Percentiles rank a stretch among this genome's conserved stretches.
phyloP scores from a whole-genome alignment of 495 filamentous ascomycete species.

The Podospora fimiseda region DNA sequence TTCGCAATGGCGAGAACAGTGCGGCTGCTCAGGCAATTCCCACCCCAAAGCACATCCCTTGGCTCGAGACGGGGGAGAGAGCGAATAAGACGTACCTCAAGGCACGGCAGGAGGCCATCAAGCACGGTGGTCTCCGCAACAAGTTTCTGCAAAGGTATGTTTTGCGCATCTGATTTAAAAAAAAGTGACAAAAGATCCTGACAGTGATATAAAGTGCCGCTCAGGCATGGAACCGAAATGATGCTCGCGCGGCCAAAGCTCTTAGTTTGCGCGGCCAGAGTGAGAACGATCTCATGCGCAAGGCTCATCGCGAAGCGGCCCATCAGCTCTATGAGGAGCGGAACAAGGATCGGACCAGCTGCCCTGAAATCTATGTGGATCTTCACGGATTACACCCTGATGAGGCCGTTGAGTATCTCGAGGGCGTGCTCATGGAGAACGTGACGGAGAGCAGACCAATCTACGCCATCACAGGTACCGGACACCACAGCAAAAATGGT shows the following conservation, averaged over 20 bases:
- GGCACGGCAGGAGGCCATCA: constrained; percentile 87
- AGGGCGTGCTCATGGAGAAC: constrained; percentile 78
- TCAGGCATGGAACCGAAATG: constrained; percentile 99
- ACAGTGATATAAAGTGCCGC: constrained; percentile 60
- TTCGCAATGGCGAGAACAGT: constrained; percentile 67
- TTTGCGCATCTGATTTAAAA: neutral
- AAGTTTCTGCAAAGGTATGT: constrained; percentile 91
- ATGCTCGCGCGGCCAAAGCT: constrained; percentile 93
- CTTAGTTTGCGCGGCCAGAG: constrained; percentile 88
- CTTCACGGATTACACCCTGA: constrained; percentile 94
- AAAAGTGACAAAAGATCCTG: constrained; percentile 10
- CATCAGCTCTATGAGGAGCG: constrained; percentile 89
- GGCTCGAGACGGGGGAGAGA: constrained; percentile 89
- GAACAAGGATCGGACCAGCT: constrained; percentile 59
- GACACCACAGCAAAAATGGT: constrained; percentile 96
- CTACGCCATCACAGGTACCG: constrained; percentile 94
- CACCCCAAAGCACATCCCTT: constrained; percentile 85
- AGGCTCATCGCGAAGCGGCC: constrained; percentile 92
- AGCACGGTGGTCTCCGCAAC: constrained; percentile 90
- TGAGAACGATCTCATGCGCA: constrained; percentile 95
- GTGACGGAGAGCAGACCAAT: constrained; percentile 64
- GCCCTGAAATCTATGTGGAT: constrained; percentile 84
- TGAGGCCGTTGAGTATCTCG: constrained; percentile 92
- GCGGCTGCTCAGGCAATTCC: constrained; percentile 76
- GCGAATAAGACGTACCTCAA: constrained; percentile 93